A percentile compares a stretch with the other conserved stretches of the same genome.
phyloP scores from a whole-genome alignment of 2,329 filamentous ascomycete species.

The Graphilbum sp. region DNA sequence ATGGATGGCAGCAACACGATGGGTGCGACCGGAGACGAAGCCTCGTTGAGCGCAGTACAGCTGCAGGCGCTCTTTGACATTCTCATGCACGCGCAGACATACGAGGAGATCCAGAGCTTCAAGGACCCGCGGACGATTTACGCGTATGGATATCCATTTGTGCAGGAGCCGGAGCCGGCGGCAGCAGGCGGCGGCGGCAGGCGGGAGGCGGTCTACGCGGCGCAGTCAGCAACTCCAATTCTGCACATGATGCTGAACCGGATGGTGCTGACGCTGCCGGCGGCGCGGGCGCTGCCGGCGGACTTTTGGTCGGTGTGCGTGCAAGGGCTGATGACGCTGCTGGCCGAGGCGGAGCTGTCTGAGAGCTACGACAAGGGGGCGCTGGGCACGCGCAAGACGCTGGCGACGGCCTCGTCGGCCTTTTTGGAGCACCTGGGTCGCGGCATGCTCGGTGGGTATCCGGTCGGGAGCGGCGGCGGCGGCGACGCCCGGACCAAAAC shows the following conservation, averaged over 20 bases:
- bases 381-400: conserved; percentile 56
- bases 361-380: conserved; percentile 72
- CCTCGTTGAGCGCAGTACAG: conserved; percentile 19
- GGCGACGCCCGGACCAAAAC: background rate
- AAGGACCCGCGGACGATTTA: conserved; percentile 47
- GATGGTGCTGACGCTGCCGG: conserved; percentile 50
- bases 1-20: no score
- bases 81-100: conserved; percentile 41
- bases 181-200: background rate
- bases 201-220: conserved; percentile 10
- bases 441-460: conserved; percentile 47
- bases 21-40: background rate
- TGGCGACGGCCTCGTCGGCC: conserved; percentile 55
- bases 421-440: conserved; percentile 53
- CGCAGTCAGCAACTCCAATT: conserved; percentile 39
- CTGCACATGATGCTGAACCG: conserved; percentile 52
- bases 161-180: no score
- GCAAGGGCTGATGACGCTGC: conserved; percentile 39
- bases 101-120: conserved; percentile 56
- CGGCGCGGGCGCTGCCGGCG: conserved; percentile 41
- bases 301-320: conserved; percentile 52
- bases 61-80: conserved; percentile 40
- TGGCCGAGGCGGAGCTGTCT: conserved; percentile 54
- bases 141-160: conserved; percentile 56
- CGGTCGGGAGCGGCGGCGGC: conserved; percentile 4